These are phyloP conservation scores for Hura crepitans DNA, from an alignment of 441 rosid species.

Conservation along the genomic window DNA sequence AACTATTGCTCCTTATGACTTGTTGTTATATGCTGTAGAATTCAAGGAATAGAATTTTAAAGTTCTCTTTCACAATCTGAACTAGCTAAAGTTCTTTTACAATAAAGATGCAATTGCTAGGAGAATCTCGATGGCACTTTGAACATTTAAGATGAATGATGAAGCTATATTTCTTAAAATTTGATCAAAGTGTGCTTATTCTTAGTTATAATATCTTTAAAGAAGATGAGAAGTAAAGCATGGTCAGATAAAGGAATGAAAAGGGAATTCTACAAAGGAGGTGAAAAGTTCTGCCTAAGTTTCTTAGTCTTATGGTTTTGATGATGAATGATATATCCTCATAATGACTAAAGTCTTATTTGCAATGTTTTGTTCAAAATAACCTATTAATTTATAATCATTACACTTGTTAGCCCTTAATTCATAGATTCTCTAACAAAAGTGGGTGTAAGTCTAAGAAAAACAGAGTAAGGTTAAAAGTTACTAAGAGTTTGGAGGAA, in stretches of 20 bases:
- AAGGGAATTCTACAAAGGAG: conserved; percentile 14
- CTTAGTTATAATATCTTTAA: conserved; percentile 55
- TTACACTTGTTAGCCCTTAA: too few relatives aligned
- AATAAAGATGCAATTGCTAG: conserved; percentile 37
- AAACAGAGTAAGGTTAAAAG: too few relatives aligned
- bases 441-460: too few relatives aligned
- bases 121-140: conserved; percentile 3
- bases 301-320: conserved; percentile 56
- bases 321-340: conserved; percentile 87
- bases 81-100: conserved; percentile 39
- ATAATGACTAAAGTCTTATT: conserved; percentile 49
- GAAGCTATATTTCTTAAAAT: conserved; percentile 57
- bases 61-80: conserved; percentile 52
- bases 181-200: conserved; percentile 46
- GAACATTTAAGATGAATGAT: conserved; percentile 30
- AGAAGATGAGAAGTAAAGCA: conserved; percentile 18
- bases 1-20: conserved; percentile 57
- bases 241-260: background rate
- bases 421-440: too few relatives aligned
- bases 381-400: too few relatives aligned
- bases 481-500: too few relatives aligned
- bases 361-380: conserved; percentile 56
- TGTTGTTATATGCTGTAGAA: conserved; percentile 58
- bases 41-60: conserved; percentile 53
- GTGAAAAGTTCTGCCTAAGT: conserved; percentile 40